Evolutionary conservation across 2,329 filamentous ascomycete genomes (phyloP).

Genomic region (Xylaria sp.): DNA sequence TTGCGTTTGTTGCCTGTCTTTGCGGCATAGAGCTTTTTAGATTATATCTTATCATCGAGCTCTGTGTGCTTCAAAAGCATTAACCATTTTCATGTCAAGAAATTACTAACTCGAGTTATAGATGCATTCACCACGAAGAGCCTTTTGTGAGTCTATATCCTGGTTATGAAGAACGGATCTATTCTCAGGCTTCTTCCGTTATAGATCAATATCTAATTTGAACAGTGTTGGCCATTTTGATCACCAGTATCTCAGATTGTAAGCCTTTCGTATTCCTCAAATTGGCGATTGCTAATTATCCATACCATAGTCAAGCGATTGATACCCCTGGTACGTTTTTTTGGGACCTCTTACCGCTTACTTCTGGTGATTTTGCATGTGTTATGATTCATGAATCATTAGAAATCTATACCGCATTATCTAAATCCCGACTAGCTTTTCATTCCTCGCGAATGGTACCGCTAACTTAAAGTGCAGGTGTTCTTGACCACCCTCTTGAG

Average conservation of each 20-base stretch:
- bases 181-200: background rate
- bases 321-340: constrained; percentile 75
- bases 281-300: constrained; percentile 17
- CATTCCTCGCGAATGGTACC: background rate
- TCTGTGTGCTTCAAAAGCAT: background rate
- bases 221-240: constrained; percentile 87
- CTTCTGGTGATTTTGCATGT: background rate
- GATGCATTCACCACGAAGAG: constrained; percentile 98
- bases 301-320: constrained; percentile 71
- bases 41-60: background rate
- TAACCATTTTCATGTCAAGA: background rate
- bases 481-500: constrained; percentile 94
- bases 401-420: background rate
- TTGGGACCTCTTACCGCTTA: background rate
- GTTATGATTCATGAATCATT: background rate
- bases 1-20: background rate
- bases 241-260: constrained; percentile 85
- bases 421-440: background rate
- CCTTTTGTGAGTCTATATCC: constrained; percentile 66
- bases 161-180: background rate
- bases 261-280: constrained; percentile 8
- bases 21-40: background rate
- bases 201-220: constrained; percentile 13
- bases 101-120: constrained; percentile 24
- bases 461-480: constrained; percentile 63